Evolutionary conservation across 2,329 filamentous ascomycete species (phyloP), one percentile per base, ranked within the genome.

Genomic region (Aspergillus tanneri): DNA sequence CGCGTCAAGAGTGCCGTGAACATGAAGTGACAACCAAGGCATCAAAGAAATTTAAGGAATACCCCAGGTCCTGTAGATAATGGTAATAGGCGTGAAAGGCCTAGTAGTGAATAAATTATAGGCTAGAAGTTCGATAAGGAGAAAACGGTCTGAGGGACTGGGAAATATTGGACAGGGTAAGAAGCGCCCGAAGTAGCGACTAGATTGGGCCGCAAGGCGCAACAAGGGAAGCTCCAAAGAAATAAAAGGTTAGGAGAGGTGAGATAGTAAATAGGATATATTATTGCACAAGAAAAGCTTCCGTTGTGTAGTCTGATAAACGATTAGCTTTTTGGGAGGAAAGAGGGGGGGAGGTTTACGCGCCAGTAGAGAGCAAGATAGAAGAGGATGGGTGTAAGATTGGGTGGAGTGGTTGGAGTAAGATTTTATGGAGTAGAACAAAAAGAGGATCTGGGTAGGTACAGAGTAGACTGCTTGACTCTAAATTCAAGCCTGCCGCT

Each of bases 191-290:
- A 45, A 40, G 53, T 30, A 47, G 50, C 40, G 40, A 46, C 43
- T 10, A 18, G 43, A 52, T 54, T 61, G 60, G 61, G 61, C 58
- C 54, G 37, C 53, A 57, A 58, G 58, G 54, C 61, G 58, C 62
- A 59, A 62, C 54, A 39, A 53, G 50, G 35, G 32, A 11, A 30
- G 39, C 39, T 28, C 28, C 35, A 42, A n/a, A 16, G 43, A 30
- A 19, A 39, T 38, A 27, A 35, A 30, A 16, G 46, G 24, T 34
- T 23, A 35, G 32, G 22, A 19, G 10, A 22, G 30, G 16, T 25
- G 18, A 11, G 30, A n/a, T n/a, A n/a, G n/a, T n/a, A n/a, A n/a
- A n/a, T n/a, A n/a, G n/a, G n/a, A n/a, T n/a, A n/a, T n/a, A n/a
- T n/a, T n/a, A n/a, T n/a, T n/a, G n/a, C n/a, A n/a, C n/a, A n/a